Conservation (phyloP, 2,329 filamentous ascomycete species). For the Fusarium bactridioides region DNA sequence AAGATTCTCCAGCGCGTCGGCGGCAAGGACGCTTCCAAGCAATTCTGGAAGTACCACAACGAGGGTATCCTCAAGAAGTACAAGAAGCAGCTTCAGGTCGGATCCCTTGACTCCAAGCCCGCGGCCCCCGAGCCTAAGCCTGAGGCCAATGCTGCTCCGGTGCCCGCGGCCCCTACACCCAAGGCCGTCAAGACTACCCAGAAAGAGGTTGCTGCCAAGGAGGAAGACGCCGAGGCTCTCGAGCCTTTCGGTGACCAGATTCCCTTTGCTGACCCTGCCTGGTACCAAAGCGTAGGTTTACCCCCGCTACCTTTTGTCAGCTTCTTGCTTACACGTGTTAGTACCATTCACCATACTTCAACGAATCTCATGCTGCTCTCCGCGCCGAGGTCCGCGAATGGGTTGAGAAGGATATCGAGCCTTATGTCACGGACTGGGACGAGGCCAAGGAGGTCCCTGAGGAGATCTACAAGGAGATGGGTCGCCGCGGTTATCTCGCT, state of each 20-base stretch:
- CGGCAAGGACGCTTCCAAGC: slow-evolving; percentile 72
- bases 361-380: slow-evolving; percentile 90
- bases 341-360: slow-evolving; percentile 98
- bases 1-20: slow-evolving; percentile 70
- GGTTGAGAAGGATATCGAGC: slow-evolving; percentile 89
- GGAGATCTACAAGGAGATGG: slow-evolving; percentile 94
- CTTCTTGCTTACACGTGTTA: slow-evolving; percentile 47
- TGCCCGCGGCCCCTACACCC: slow-evolving; percentile 45
- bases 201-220: slow-evolving; percentile 55
- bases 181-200: slow-evolving; percentile 46
- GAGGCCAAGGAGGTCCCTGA: slow-evolving; percentile 91
- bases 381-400: slow-evolving; percentile 91
- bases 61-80: slow-evolving; percentile 91
- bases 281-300: slow-evolving; percentile 86
- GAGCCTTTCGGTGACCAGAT: slow-evolving; percentile 88
- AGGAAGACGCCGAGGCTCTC: slow-evolving; percentile 73
- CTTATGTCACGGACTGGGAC: slow-evolving; percentile 94
- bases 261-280: slow-evolving; percentile 89
- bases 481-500: slow-evolving; percentile 89
- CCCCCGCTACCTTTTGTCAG: neutral
- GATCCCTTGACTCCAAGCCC: slow-evolving; percentile 89
- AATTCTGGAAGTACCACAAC: slow-evolving; percentile 82
- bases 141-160: slow-evolving; percentile 59
- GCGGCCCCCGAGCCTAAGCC: slow-evolving; percentile 85
- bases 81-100: slow-evolving; percentile 76